These are phyloP conservation scores for Cyclotella kingstonii DNA, from an alignment of 108 stramenopile species.

Conservation along the genomic window DNA sequence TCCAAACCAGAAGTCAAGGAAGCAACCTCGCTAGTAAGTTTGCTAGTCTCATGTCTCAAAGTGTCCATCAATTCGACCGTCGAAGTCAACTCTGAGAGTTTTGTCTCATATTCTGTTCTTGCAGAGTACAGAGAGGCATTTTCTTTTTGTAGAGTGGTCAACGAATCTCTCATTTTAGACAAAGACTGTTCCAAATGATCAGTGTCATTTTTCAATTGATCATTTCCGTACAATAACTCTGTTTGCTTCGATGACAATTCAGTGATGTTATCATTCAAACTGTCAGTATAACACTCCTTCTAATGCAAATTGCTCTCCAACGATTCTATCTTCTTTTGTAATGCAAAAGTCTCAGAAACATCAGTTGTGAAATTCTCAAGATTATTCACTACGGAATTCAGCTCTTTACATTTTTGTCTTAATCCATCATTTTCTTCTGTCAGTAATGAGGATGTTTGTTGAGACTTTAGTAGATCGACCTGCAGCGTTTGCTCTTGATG, in stretches of 20 bases:
- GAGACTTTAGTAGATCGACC: slow-evolving; percentile 8
- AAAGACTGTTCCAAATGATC: slow-evolving; percentile 20
- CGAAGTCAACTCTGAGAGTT: slow-evolving; percentile 28
- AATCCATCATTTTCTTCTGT: slow-evolving; percentile 12
- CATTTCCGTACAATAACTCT: neutral
- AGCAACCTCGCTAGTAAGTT: slow-evolving; percentile 34
- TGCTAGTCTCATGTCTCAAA: slow-evolving; percentile 20
- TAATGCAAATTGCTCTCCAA: slow-evolving; percentile 4
- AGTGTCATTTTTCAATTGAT: slow-evolving; percentile 13
- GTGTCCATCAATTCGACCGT: slow-evolving; percentile 28
- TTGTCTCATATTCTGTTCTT: slow-evolving; percentile 15
- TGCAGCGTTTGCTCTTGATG: slow-evolving; percentile 5
- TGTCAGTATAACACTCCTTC: neutral
- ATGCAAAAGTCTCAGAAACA: neutral
- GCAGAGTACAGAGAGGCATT: slow-evolving; percentile 21
- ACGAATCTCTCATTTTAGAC: slow-evolving; percentile 9
- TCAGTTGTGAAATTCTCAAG: neutral
- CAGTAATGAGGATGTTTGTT: slow-evolving; percentile 4
- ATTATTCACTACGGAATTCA: slow-evolving; percentile 8
- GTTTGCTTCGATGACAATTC: slow-evolving; percentile 8
- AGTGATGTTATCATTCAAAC: slow-evolving; percentile 23
- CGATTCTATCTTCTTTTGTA: slow-evolving; percentile 2
- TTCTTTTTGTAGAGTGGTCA: slow-evolving; percentile 28
- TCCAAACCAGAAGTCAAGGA: slow-evolving; percentile 34
- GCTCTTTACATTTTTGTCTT: slow-evolving; percentile 21